phyloP scores from a whole-genome alignment of 2,329 filamentous ascomycete genomes.

The Fusarium sp. region DNA sequence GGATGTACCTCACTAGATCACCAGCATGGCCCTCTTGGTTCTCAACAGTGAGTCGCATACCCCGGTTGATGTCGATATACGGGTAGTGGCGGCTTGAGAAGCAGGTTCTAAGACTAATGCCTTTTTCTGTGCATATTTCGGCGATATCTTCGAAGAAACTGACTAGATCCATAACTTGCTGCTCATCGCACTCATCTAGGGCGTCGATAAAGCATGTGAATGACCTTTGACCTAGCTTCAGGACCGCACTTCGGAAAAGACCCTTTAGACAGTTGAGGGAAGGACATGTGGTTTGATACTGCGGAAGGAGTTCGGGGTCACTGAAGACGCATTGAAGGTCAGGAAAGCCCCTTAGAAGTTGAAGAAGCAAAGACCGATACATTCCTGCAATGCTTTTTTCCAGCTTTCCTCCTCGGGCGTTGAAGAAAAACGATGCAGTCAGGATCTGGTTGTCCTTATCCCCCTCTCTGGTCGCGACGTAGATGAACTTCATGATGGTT shows the following conservation, averaged over 20 bases:
- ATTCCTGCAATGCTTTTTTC: slow-evolving; percentile 61
- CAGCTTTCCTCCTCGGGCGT: slow-evolving; percentile 58
- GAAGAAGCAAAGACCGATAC: slow-evolving; percentile 61
- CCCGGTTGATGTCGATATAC: slow-evolving; percentile 50
- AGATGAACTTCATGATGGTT: too few species aligned
- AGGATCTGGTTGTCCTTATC: too few species aligned
- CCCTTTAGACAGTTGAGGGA: neutral
- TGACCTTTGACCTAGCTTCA: fast-evolving
- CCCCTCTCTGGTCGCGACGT: too few species aligned
- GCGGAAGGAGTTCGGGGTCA: neutral
- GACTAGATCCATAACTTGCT: slow-evolving; percentile 56
- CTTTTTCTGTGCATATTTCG: slow-evolving; percentile 5
- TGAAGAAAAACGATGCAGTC: slow-evolving; percentile 66
- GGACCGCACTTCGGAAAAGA: neutral
- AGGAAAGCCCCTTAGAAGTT: slow-evolving; percentile 54
- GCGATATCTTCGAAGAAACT: slow-evolving; percentile 55
- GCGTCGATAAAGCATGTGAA: slow-evolving; percentile 54
- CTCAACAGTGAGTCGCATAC: slow-evolving; percentile 46
- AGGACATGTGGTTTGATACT: fast-evolving
- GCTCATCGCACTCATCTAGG: slow-evolving; percentile 61
- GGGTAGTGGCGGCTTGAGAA: slow-evolving; percentile 64
- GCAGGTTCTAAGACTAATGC: slow-evolving; percentile 50
- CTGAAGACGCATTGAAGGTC: slow-evolving; percentile 52
- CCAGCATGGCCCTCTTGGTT: slow-evolving; percentile 36
- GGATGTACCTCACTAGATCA: slow-evolving; percentile 45